Base-by-base conservation (phyloP, 2,329 filamentous ascomycete genomes). In the Apiospora marii region DNA sequence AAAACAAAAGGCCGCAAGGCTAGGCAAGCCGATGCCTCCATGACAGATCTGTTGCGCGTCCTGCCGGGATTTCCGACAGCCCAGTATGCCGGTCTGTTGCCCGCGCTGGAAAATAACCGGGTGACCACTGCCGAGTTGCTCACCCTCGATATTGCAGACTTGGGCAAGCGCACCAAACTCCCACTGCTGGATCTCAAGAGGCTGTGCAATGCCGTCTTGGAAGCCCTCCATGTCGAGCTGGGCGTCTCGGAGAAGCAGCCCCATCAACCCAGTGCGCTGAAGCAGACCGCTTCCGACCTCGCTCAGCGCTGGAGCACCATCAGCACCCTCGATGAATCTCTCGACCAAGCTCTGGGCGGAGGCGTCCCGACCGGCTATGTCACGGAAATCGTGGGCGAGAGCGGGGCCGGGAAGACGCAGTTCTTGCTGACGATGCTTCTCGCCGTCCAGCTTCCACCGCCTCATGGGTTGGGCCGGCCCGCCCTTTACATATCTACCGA, bases 401-500 rank as follows among this genome's bases (percentile, higher is more conserved):
- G 94, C 75, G 96, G 95, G 77, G 93, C 92, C 76, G 96, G 96
- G 79, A 99, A 99, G 87, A 98, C 96, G 1, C 96, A 99, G 82
- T 91, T 98, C 79, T 91, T 98, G 41, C 89, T 98, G 41, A 92
- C 92, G 30, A 88, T 99, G 41, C 91, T 97, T 64, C 91, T 98
- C 46, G 89, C 95, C 44, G 92, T 92, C 22, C 96, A 99, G 82
- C 91, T 98, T 5, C 91, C 93, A 2, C 84, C 90, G 0, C 93
- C 94, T 0, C 86, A 87, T 58, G 94, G 94, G 7, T 87, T 95
- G 0, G 89, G 89, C 49, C 91, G 91, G 74, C 88, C 91, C n/a
- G 92, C 94, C 0, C 87, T 99, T 48, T 99, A 99, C 86, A 93
- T 99, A 78, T 97, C 95, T 1, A 98, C 96, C 61, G 96, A 99